Percentiles rank a stretch among this genome's conserved stretches.
phyloP scores from a whole-genome alignment of 1,139 yeast species.

The Fermentozyma sake region DNA sequence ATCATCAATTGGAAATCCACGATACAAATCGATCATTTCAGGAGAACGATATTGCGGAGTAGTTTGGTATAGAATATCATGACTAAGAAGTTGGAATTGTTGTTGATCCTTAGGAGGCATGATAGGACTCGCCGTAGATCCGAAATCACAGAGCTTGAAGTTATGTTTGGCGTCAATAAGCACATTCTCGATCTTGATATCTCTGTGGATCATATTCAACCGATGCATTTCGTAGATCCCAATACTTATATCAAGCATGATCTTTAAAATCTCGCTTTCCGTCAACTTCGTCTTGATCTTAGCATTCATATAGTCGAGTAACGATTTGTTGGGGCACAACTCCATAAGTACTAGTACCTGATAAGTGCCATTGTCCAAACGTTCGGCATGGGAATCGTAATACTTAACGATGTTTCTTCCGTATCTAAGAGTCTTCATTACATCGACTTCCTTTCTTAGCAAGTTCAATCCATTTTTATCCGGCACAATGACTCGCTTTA shows the following conservation, averaged over 20 bases:
- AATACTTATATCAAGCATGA: constrained; percentile 61
- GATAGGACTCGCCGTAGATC: constrained; percentile 60
- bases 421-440: constrained; percentile 63
- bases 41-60: constrained; percentile 83
- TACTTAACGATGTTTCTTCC: constrained; percentile 60
- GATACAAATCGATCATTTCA: constrained; percentile 72
- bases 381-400: constrained; percentile 74
- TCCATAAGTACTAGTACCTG: constrained; percentile 80
- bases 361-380: constrained; percentile 51
- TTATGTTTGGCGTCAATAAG: constrained; percentile 51
- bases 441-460: constrained; percentile 72
- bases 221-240: constrained; percentile 75
- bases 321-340: constrained; percentile 65
- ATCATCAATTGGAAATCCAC: constrained; percentile 66
- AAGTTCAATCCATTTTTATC: constrained; percentile 63
- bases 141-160: constrained; percentile 75
- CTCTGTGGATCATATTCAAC: constrained; percentile 61
- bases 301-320: constrained; percentile 71
- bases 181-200: constrained; percentile 76
- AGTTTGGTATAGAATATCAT: constrained; percentile 69
- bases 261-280: constrained; percentile 59
- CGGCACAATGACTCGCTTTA: constrained; percentile 70
- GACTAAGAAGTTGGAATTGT: constrained; percentile 55
- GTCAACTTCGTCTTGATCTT: constrained; percentile 59
- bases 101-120: constrained; percentile 63